Evolutionary conservation across 2,329 filamentous ascomycete species (phyloP), one percentile per base, ranked within the genome.

Genomic region (Microdochium bolleyi): DNA sequence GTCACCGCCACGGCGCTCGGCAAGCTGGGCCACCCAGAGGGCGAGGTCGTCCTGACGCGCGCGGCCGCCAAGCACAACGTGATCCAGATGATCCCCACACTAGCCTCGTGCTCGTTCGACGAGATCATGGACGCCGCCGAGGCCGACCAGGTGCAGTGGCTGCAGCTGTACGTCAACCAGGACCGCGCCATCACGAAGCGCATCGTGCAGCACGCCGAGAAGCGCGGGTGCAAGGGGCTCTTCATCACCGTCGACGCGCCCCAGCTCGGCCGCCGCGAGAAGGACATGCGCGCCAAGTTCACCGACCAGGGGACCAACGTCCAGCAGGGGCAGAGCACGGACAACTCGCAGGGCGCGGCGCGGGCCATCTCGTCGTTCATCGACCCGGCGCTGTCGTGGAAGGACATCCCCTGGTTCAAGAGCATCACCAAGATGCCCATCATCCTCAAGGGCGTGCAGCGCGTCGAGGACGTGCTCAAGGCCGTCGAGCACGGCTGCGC

Each of bases 201-300:
- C 57, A 97, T 99, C 61, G 88, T 99, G 49, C 70, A 92, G 72
- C 90, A 97, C 70, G 94, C 94, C 55, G 94, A 99, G 73, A 76
- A 76, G 64, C 86, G 94, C 53, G 94, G 94, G 25, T 97, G 94
- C 78, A 94, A 89, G 72, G 94, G 87, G 10, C 83, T 99, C 19
- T 99, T 99, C 77, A 96, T 99, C 73, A 99, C 94, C 2, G 94
- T 99, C 52, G 94, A 99, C 68, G 94, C 94, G 51, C 94, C 94
- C 5, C 92, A 97, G 70, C 84, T 99, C 22, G 94, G 94, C 44
- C 85, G 94, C 38, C 81, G 94, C 60, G 94, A 99, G 71, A 99
- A 97, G 75, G 94, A 97, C 68, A 97, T 97, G 94, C 88, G 94
- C 38, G 83, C 81, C 59, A 97, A 97, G 71, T 95, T 95, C 67